Evolutionary conservation across 1,284 basidiomycete genomes (phyloP), one percentile per base, ranked within the genome.

Genomic region (Porodaedalea pini): DNA sequence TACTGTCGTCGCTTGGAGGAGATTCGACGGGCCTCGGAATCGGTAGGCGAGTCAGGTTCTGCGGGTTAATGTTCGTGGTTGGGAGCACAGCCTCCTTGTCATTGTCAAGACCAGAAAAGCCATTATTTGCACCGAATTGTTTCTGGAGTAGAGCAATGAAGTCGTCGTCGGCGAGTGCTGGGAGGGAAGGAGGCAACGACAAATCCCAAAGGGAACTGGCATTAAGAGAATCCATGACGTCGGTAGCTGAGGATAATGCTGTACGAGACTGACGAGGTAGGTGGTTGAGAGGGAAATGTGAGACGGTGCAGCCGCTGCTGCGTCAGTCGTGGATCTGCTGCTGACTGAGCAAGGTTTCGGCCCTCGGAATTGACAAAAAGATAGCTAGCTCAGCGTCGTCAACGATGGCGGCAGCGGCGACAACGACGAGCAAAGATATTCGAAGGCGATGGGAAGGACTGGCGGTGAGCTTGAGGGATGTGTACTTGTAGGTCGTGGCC

Each of bases 101-200:
- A 52, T 67, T 64, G 27, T 69, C 58, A 51, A 64, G 62, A 59
- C 63, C 61, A 13, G 64, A 58, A 36, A 56, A 56, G 40, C 59
- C 56, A 55, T 60, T 62, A 64, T 67, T 63, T 51, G 64, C 25
- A 65, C 60, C 61, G 65, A 87, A 88, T 68, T 90, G 88, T 65
- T 88, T 88, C 67, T 86, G 83, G 2, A 91, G 78, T 53, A 90
- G 77, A 15, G 85, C 81, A 55, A 91, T 80, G 64, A 91, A 89
- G 70, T 90, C 88, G 66, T 85, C 82, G 66, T 90, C 88, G 29
- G 82, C 77, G 51, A 89, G 72, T 51, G 80, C n/a, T 84, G 77
- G 74, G 85, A 82, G 19, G 51, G 79, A 73, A 7, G 82, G 71
- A 15, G 80, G 72, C 63, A 83, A 80, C 1, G 83, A 75, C 53